These are phyloP conservation scores for Xylaria sp. DNA, from an alignment of 2,329 filamentous ascomycete species.

Conservation along the genomic window DNA sequence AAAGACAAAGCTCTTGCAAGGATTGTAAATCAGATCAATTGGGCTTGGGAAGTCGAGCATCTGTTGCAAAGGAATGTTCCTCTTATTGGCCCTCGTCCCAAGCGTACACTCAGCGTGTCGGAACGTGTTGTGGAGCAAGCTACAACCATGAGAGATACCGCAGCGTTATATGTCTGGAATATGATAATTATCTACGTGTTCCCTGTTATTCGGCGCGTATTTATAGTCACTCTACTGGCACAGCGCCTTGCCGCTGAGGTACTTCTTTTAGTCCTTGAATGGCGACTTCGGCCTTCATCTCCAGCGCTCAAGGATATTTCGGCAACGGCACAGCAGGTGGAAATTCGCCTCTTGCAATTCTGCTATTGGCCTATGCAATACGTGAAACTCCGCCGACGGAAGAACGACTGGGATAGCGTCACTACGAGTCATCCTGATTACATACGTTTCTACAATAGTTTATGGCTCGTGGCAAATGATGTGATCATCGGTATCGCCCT, in stretches of 20 bases:
- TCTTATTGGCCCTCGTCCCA: slow-evolving; percentile 80
- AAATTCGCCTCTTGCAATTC: slow-evolving; percentile 96
- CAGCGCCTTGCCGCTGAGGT: slow-evolving; percentile 83
- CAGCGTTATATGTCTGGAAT: slow-evolving; percentile 72
- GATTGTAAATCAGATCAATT: slow-evolving; percentile 94
- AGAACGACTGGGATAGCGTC: slow-evolving; percentile 93
- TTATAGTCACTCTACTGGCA: slow-evolving; percentile 78
- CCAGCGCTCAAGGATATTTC: slow-evolving; percentile 94
- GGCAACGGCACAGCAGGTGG: slow-evolving; percentile 94
- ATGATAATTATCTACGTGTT: slow-evolving; percentile 77
- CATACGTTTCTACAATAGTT: slow-evolving; percentile 97
- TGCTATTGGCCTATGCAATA: slow-evolving; percentile 99
- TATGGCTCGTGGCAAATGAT: slow-evolving; percentile 98
- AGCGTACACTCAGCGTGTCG: slow-evolving; percentile 87
- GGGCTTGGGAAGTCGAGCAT: slow-evolving; percentile 86
- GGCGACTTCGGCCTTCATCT: slow-evolving; percentile 76
- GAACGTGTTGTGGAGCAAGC: slow-evolving; percentile 95
- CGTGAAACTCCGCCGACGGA: slow-evolving; percentile 84
- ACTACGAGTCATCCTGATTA: slow-evolving; percentile 96
- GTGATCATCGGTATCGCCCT: slow-evolving; percentile 97
- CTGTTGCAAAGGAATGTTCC: slow-evolving; percentile 88
- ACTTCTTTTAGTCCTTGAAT: slow-evolving; percentile 80
- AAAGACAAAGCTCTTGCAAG: slow-evolving; percentile 82
- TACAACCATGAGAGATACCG: slow-evolving; percentile 79
- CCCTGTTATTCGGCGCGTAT: slow-evolving; percentile 73